A percentile compares a stretch with the other conserved stretches of the same genome.
phyloP scores from a whole-genome alignment of 257 asterid species.

The Solanum medicagineum region DNA sequence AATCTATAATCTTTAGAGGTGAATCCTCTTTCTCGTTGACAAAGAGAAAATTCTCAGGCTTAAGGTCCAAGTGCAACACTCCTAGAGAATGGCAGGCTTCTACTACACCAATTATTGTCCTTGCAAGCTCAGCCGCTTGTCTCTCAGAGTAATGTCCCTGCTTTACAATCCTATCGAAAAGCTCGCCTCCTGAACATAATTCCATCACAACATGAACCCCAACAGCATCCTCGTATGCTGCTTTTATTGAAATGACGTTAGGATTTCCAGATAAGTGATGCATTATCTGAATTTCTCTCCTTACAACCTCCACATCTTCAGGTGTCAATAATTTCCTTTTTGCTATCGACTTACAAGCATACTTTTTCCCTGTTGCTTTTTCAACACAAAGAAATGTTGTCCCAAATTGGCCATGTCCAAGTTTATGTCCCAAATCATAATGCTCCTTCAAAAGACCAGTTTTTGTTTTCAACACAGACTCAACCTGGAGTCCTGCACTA shows the following conservation, averaged over 20 bases:
- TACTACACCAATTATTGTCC: conserved; percentile 35
- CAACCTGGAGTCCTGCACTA: conserved; percentile 28
- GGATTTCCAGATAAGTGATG: conserved; percentile 41
- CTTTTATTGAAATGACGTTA: conserved; percentile 31
- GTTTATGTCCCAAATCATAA: conserved; percentile 22
- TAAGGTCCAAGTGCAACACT: conserved; percentile 37
- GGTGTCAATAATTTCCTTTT: conserved; percentile 32
- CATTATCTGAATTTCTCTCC: conserved; percentile 48
- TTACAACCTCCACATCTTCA: conserved; percentile 44
- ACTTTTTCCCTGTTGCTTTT: conserved; percentile 24
- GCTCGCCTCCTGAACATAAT: conserved; percentile 43
- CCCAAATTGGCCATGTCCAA: conserved; percentile 46
- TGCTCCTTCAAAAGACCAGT: conserved; percentile 24
- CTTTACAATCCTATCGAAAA: conserved; percentile 37
- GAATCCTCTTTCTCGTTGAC: conserved; percentile 28
- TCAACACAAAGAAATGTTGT: conserved; percentile 31
- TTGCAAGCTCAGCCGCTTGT: conserved; percentile 37
- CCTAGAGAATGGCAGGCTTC: conserved; percentile 40
- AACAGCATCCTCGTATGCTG: conserved; percentile 34
- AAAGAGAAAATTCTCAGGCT: conserved; percentile 39
- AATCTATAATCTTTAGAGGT: conserved; percentile 31
- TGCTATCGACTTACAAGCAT: conserved; percentile 37
- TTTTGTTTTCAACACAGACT: conserved; percentile 28
- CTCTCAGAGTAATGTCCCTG: conserved; percentile 38
- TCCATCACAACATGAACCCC: conserved; percentile 42